Evolutionary conservation across 169 alveolate species (phyloP).

Genomic region (Plasmodium chabaudi): DNA sequence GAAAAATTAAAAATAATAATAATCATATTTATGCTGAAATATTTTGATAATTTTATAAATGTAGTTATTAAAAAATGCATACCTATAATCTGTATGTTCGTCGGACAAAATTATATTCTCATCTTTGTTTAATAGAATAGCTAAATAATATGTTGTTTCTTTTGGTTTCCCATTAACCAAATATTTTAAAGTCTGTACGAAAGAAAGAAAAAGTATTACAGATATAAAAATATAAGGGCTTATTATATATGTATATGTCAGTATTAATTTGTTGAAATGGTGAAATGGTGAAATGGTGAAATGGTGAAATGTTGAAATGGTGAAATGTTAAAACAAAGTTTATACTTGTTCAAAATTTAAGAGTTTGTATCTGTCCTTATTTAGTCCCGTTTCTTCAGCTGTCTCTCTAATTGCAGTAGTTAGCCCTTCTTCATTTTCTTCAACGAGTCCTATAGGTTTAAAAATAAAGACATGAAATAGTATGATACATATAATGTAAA

Average conservation of each 20-base stretch:
- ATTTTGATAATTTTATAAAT: neutral
- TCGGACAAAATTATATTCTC: slow-evolving; percentile 78
- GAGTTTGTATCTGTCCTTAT: slow-evolving; percentile 70
- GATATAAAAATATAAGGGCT: neutral
- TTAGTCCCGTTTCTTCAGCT: slow-evolving; percentile 82
- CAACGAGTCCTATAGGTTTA: slow-evolving; percentile 77
- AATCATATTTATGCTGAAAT: slow-evolving; percentile 62
- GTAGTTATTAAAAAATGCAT: slow-evolving; percentile 7
- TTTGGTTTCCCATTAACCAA: slow-evolving; percentile 78
- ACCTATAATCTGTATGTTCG: slow-evolving; percentile 85
- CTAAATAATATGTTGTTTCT: slow-evolving; percentile 83
- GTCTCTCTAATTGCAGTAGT: slow-evolving; percentile 86
- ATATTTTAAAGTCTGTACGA: slow-evolving; percentile 76
- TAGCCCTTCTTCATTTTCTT: slow-evolving; percentile 76
- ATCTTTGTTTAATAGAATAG: slow-evolving; percentile 75
- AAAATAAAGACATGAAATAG: neutral
- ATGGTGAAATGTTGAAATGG: no score
- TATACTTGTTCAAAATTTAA: slow-evolving; percentile 76
- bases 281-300: no score
- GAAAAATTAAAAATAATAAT: no score
- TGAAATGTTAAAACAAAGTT: neutral
- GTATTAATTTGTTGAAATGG: neutral
- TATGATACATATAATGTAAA: neutral
- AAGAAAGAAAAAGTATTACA: neutral
- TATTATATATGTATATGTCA: neutral